These are phyloP conservation scores for Fusarium buharicum DNA, from an alignment of 2,329 filamentous ascomycete species.

Conservation along the genomic window DNA sequence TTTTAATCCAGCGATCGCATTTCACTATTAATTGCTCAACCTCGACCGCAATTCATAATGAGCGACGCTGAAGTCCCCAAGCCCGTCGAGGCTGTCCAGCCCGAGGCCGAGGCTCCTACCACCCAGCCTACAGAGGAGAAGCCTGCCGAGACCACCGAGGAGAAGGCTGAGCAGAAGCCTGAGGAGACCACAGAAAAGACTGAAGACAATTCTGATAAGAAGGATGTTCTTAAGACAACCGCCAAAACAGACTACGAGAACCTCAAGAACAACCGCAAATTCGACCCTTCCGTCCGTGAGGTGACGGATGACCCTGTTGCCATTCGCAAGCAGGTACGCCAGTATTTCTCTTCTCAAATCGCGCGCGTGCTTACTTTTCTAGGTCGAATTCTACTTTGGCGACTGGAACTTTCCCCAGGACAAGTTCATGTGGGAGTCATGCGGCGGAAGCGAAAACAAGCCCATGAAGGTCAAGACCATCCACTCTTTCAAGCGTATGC, in stretches of 20 bases:
- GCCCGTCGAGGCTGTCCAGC: slow-evolving; percentile 52
- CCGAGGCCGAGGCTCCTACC: slow-evolving; percentile 43
- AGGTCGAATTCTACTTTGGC: slow-evolving; percentile 97
- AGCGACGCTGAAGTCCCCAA: slow-evolving; percentile 55
- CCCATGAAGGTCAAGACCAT: slow-evolving; percentile 82
- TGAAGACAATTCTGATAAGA: slow-evolving; percentile 39
- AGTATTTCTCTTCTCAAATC: background rate
- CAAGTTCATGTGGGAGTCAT: slow-evolving; percentile 83
- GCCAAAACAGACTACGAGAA: slow-evolving; percentile 54
- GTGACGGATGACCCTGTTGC: slow-evolving; percentile 80
- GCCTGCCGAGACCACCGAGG: slow-evolving; percentile 41
- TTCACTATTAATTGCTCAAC: slow-evolving; percentile 6
- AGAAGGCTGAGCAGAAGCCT: slow-evolving; percentile 40
- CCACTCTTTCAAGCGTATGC: slow-evolving; percentile 94
- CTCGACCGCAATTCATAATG: slow-evolving; percentile 47
- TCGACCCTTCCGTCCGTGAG: slow-evolving; percentile 72
- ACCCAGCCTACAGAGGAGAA: slow-evolving; percentile 44
- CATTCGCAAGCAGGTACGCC: slow-evolving; percentile 82
- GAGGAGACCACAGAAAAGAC: slow-evolving; percentile 46
- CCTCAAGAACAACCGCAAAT: slow-evolving; percentile 71
- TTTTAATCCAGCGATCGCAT: slow-evolving; percentile 24
- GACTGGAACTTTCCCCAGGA: slow-evolving; percentile 90
- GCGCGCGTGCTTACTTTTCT: slow-evolving; percentile 18
- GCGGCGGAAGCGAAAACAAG: slow-evolving; percentile 82
- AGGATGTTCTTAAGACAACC: slow-evolving; percentile 58